Evolutionary conservation across 768 basidiomycete species (phyloP).

Genomic region (Coprinopsis sp.): DNA sequence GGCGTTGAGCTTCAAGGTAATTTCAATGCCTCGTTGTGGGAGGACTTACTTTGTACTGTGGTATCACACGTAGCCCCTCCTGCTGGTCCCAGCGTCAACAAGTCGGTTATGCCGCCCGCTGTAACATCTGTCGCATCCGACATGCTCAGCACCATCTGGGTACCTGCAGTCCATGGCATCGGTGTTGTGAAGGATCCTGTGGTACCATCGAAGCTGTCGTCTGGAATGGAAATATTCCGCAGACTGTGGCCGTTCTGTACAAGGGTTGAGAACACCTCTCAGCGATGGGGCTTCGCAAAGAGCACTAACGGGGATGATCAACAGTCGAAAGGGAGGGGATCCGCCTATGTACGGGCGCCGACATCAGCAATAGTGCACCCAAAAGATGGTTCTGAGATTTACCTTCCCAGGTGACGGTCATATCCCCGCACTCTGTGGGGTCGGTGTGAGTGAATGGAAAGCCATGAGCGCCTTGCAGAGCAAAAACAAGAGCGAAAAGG

Average conservation of each 20-base stretch:
- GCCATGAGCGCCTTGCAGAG: slow-evolving; percentile 7
- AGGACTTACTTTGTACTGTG: slow-evolving; percentile 20
- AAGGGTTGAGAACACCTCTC: not conserved
- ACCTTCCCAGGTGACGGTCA: slow-evolving; percentile 25
- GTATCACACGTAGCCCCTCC: slow-evolving; percentile 18
- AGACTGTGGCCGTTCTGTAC: slow-evolving; percentile 20
- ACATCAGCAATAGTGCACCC: not conserved
- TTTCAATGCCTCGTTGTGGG: too few species aligned
- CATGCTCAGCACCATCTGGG: slow-evolving; percentile 20
- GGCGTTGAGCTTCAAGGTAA: too few species aligned
- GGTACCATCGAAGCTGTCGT: slow-evolving; percentile 13
- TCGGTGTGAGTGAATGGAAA: slow-evolving; percentile 18
- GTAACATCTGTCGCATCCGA: slow-evolving; percentile 24
- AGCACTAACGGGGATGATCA: slow-evolving; percentile 21
- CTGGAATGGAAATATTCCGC: slow-evolving; percentile 23
- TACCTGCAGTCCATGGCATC: slow-evolving; percentile 10
- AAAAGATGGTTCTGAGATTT: not conserved
- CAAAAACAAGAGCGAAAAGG: not conserved
- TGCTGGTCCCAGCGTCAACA: slow-evolving; percentile 20
- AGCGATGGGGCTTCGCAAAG: not conserved
- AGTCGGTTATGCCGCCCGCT: slow-evolving; percentile 19
- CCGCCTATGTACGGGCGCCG: slow-evolving; percentile 15
- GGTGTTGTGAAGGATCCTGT: slow-evolving; percentile 17
- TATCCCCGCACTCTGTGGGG: slow-evolving; percentile 22
- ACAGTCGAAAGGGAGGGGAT: slow-evolving; percentile 21